Percentiles rank a stretch among this genome's conserved stretches.
phyloP scores from a whole-genome alignment of 2,329 filamentous ascomycete species.

The Arthrobotrys conoides region DNA sequence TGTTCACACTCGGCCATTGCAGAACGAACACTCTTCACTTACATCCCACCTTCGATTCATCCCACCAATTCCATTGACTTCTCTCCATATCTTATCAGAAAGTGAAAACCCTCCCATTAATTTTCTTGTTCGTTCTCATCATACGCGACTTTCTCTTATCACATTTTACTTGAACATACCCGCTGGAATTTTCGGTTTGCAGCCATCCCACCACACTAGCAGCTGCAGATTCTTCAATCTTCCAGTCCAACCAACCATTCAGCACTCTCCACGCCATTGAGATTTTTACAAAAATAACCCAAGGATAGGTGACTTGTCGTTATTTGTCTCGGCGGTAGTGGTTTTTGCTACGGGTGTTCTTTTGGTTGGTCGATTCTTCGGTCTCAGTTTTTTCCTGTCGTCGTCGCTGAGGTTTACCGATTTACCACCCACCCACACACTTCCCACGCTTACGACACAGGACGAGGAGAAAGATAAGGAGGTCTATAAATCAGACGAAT shows the following conservation, averaged over 20 bases:
- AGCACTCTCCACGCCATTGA: slow-evolving; percentile 39
- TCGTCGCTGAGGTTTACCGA: neutral
- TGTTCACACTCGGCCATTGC: neutral
- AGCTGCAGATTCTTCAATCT: slow-evolving; percentile 16
- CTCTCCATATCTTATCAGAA: neutral
- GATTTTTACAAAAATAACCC: neutral
- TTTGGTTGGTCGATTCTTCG: slow-evolving; percentile 1
- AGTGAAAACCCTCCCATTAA: neutral
- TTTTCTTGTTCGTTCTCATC: neutral
- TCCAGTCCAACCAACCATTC: slow-evolving; percentile 32
- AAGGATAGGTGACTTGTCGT: slow-evolving; percentile 6
- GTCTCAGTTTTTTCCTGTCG: neutral
- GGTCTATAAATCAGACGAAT: slow-evolving; percentile 17
- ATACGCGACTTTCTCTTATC: neutral
- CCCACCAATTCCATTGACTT: neutral
- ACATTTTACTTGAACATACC: neutral
- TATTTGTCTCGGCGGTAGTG: neutral
- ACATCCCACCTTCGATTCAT: neutral
- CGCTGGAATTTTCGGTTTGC: neutral
- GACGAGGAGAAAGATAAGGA: neutral
- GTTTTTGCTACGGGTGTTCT: neutral
- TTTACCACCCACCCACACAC: neutral
- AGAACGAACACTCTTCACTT: neutral
- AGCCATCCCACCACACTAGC: neutral
- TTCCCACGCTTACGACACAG: neutral